phyloP scores from a whole-genome alignment of 2,329 filamentous ascomycete genomes.

The Lasiodiplodia hormozganensis region DNA sequence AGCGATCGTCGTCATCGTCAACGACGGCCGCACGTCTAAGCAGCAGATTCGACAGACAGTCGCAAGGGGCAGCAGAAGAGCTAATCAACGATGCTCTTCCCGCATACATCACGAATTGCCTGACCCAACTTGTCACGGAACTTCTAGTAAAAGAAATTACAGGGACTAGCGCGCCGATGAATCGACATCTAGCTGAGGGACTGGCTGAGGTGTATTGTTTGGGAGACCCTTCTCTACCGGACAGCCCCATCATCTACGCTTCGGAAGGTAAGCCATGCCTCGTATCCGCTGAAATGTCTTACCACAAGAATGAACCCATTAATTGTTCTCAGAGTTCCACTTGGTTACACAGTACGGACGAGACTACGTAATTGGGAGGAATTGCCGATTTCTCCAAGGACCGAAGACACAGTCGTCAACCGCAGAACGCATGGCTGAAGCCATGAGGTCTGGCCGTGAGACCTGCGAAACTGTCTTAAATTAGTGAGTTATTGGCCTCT shows the following conservation, averaged over 20 bases:
- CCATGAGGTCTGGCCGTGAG: constrained; percentile 66
- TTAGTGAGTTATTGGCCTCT: constrained; percentile 56
- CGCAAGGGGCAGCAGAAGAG: constrained; percentile 65
- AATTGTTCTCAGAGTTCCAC: constrained; percentile 65
- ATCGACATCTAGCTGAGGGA: constrained; percentile 71
- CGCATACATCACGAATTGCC: constrained; percentile 71
- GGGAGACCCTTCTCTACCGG: constrained; percentile 72
- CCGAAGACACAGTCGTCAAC: constrained; percentile 70
- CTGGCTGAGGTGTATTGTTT: constrained; percentile 77
- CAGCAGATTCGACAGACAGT: constrained; percentile 63
- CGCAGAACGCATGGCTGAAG: constrained; percentile 66
- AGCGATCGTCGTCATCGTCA: constrained; percentile 47
- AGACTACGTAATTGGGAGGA: constrained; percentile 74
- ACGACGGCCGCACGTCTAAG: constrained; percentile 57
- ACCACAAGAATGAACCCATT: not conserved
- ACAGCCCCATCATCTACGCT: constrained; percentile 77
- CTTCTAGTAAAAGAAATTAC: constrained; percentile 71
- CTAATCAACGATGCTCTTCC: constrained; percentile 71
- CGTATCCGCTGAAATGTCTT: not conserved
- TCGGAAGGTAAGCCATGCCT: constrained; percentile 64
- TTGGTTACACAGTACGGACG: constrained; percentile 75
- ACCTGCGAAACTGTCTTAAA: constrained; percentile 76
- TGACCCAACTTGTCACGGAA: constrained; percentile 69
- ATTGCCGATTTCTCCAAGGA: constrained; percentile 78
- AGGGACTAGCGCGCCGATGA: constrained; percentile 66